Base-by-base conservation (phyloP, 2,329 filamentous ascomycete genomes). In the Colletotrichum sp. region DNA sequence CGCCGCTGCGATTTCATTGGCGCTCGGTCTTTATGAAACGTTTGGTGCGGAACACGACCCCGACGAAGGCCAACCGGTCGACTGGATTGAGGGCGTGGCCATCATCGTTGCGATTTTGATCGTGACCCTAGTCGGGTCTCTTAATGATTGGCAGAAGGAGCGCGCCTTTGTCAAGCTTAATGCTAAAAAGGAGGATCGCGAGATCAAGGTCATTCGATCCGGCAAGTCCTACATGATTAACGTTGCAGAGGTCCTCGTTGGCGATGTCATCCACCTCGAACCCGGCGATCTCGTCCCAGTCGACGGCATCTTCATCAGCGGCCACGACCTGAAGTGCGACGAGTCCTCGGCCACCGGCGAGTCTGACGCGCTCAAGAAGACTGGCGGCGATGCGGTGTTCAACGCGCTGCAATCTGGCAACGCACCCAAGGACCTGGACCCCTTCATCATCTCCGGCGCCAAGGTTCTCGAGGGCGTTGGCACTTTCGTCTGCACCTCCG, bases 311-410 rank as follows among this genome's bases (percentile, higher is more conserved):
- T 90, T 95, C 75, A 92, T 95, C 76, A 87, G 89, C 22, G 87
- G 87, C 8, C 86, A 86, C 77, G 83, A 84, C 5, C 80, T 89
- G 75, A 87, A 93, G 82, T 95, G 93, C 80, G 93, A 95, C 79
- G 93, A 95, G 80, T 94, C 93, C 4, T 94, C 93, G 13, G 92
- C 92, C 2, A 95, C 93, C 30, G 93, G 93, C 78, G 93, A 95
- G 84, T 95, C 93, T 1, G 93, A 95, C 79, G 89, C 93, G 67
- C 90, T 95, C 82, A 93, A 92, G 83, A 95, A 95, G 85, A 91
- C 89, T 1, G 82, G 86, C 7, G 92, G 89, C 15, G 87, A 91
- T 13, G 88, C 91, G 64, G 92, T 92, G 65, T 91, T 90, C 84
- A 84, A 88, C 55, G 87, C 86, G 12, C 87, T 93, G 16, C 85